Evolutionary conservation across 106 monocot species (phyloP), one percentile per base, ranked within the genome.

Genomic region (Allium cepa): DNA sequence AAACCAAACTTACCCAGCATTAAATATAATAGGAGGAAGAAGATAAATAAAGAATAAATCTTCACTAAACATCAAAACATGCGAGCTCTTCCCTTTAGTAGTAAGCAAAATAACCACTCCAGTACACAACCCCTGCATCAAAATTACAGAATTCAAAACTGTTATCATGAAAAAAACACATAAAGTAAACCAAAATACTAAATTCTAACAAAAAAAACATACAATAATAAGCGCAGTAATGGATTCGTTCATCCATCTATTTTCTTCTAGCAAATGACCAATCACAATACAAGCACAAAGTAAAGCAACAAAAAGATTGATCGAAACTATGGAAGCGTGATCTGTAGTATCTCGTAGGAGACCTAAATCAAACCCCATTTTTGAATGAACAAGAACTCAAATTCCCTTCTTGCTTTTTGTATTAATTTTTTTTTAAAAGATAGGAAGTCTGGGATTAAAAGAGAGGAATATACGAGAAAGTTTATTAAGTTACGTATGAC

Each of bases 1-100:
- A 12, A 12, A 4, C 13, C 53, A 55, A 55, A 55, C 53, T 64
- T 73, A 97, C 97, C 97, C 97, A 11, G 97, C 97, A 66, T 97
- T 97, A 61, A 97, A 97, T 66, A 97, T 97, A 50, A 97, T 97
- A 46, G 97, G 97, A 0, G 97, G 97, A 9, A 97, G 89, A 60
- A 97, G 81, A 53, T 89, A 97, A 36, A 97, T 92, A 66, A 97
- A 97, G 80, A 97, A 97, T 36, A 97, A 75, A 36, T 92, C 92
- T 73, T 97, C 97, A 47, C 97, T 97, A 72, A 97, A 97, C 53
- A 97, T 87, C 51, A 97, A 74, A 50, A 97, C 48, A 59, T 79
- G 97, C 50, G 97, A 97, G 72, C 89, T 92, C 75, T 79, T 97
- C 56, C 97, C 82, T 57, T 85, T 72, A 10, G 92, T 92, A 13